phyloP scores from a whole-genome alignment of 2,329 filamentous ascomycete species.

The Chrysoporthe deuterocubensis region DNA sequence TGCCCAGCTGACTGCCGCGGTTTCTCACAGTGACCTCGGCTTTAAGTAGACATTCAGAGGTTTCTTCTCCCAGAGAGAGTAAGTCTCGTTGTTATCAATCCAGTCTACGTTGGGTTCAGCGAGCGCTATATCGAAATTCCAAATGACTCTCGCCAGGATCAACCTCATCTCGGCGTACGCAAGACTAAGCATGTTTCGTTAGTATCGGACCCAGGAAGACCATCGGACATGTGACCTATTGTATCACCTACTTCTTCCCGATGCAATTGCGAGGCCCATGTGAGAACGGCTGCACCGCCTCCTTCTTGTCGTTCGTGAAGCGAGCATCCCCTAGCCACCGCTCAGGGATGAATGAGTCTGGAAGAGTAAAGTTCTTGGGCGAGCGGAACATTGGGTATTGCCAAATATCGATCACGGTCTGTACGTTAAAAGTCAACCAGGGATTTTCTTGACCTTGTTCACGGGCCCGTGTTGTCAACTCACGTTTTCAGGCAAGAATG shows the following conservation, averaged over 20 bases:
- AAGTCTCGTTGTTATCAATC: constrained; percentile 39
- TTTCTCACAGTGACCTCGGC: constrained; percentile 20
- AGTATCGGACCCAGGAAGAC: neutral
- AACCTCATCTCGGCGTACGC: constrained; percentile 53
- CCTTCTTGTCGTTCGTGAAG: constrained; percentile 44
- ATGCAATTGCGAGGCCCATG: constrained; percentile 52
- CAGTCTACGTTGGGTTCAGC: constrained; percentile 38
- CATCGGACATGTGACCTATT: neutral
- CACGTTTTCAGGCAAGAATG: constrained; percentile 39
- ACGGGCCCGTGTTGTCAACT: constrained; percentile 27
- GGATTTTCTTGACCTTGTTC: neutral
- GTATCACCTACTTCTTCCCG: constrained; percentile 47
- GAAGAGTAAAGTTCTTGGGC: constrained; percentile 45
- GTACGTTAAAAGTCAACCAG: neutral
- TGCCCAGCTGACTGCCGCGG: neutral
- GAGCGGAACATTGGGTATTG: constrained; percentile 48
- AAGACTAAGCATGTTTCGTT: constrained; percentile 39
- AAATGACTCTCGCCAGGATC: constrained; percentile 49
- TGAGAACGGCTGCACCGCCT: constrained; percentile 48
- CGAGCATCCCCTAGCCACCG: constrained; percentile 44
- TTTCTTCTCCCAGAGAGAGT: constrained; percentile 41
- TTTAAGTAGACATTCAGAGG: constrained; percentile 39
- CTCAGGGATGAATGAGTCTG: constrained; percentile 51
- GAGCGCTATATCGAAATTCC: constrained; percentile 49
- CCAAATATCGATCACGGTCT: constrained; percentile 49